Evolutionary conservation across 1,284 basidiomycete species (phyloP), one percentile per base, ranked within the genome.

Genomic region (Sporisorium iseilematis-ciliati): DNA sequence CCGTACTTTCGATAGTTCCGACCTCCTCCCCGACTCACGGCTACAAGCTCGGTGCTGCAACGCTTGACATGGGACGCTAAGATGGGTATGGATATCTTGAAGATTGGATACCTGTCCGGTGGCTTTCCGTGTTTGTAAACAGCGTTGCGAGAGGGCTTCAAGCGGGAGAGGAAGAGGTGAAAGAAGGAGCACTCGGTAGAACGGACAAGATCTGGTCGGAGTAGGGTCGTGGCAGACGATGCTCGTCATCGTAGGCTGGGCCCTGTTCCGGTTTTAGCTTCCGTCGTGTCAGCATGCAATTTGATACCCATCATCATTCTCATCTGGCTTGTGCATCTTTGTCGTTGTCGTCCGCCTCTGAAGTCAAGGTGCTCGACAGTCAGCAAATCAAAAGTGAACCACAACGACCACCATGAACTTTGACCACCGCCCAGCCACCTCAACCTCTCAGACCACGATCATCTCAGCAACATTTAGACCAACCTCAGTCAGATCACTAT

Each of bases 121-220:
- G n/a, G 26, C 21, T 31, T 49, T 31, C n/a, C 26, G 18, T 49
- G 29, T 42, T n/a, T n/a, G n/a, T 41, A 14, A 23, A 41, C 35
- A 40, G 51, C 38, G 51, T 26, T 26, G 14, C 1, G 35, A 11
- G 16, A 23, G 21, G 25, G 23, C 33, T 38, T 41, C 25, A 38
- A 6, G 26, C 10, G 18, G 10, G 51, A 11, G 33, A 11, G 33
- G 7, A 41, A 52, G 51, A 38, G 2, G 33, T 16, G 51, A 3
- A n/a, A n/a, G n/a, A 20, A 4, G 26, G 7, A n/a, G 10, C 20
- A 33, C 11, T 54, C 56, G 65, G 65, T 68, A 68, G 65, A 20
- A 41, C n/a, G 65, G 56, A 58, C 59, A 46, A n/a, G 35, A 14
- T 38, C 54, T 55, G 65, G 65, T 68, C 65, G 56, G 58, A 45